A percentile compares a stretch with the other conserved stretches of the same genome.
phyloP scores from a whole-genome alignment of 768 basidiomycete species.

The Hericium coralloides region DNA sequence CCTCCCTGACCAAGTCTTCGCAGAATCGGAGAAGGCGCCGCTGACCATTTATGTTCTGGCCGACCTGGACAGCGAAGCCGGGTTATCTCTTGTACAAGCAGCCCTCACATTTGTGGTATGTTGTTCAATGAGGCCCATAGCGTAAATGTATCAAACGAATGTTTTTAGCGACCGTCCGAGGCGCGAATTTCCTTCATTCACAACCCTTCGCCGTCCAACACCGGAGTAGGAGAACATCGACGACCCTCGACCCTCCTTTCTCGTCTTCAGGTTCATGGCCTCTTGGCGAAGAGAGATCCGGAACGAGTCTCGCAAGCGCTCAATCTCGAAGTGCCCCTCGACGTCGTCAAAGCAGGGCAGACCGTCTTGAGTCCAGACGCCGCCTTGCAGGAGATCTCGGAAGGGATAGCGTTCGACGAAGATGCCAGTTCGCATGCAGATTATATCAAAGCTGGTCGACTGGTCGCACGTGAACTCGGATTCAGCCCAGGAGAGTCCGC shows the following conservation, averaged over 20 bases:
- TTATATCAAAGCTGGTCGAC: constrained; percentile 37
- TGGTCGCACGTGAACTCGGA: constrained; percentile 47
- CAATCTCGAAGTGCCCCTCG: constrained; percentile 16
- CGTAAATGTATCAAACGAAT: constrained; percentile 1
- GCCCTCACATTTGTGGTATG: constrained; percentile 59
- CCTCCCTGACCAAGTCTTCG: constrained; percentile 17
- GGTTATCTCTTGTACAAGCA: constrained; percentile 51
- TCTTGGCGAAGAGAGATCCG: constrained; percentile 32
- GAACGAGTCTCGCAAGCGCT: constrained; percentile 32
- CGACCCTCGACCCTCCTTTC: constrained; percentile 39
- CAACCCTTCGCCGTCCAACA: constrained; percentile 36
- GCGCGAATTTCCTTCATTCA: constrained; percentile 65
- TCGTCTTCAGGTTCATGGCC: constrained; percentile 35
- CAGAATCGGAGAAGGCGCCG: constrained; percentile 21
- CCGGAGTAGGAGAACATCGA: constrained; percentile 13
- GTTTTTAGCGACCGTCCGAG: constrained; percentile 29
- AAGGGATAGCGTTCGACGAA: constrained; percentile 24
- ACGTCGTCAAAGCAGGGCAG: constrained; percentile 25
- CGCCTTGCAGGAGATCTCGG: constrained; percentile 25
- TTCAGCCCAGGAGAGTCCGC: constrained; percentile 52
- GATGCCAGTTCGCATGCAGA: constrained; percentile 26
- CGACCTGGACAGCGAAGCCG: constrained; percentile 62
- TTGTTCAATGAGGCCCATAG: constrained; percentile 4
- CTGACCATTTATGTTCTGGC: constrained; percentile 60
- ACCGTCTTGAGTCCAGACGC: constrained; percentile 26